phyloP scores from a whole-genome alignment of 495 filamentous ascomycete genomes.

The Trichocladium uniseriatum region DNA sequence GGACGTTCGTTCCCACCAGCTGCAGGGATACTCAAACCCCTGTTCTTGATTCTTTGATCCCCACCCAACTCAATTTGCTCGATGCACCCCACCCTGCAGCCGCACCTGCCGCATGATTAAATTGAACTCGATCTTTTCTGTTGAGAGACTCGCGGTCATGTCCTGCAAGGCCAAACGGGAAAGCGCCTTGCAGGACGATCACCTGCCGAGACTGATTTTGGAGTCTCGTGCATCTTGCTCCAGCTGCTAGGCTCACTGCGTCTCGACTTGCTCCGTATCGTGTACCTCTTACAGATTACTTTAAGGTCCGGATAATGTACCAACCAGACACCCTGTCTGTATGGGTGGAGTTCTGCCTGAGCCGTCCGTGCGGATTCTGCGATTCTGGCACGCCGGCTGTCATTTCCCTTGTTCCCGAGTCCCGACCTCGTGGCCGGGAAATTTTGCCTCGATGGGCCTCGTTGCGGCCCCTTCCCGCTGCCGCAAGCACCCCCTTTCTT shows the following conservation, averaged over 20 bases:
- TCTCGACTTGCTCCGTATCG: too few relatives aligned
- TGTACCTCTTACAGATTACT: too few relatives aligned
- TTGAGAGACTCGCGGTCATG: slow-evolving; percentile 4
- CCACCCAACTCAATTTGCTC: background rate
- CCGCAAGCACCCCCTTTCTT: too few relatives aligned
- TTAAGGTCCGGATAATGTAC: too few relatives aligned
- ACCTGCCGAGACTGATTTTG: background rate
- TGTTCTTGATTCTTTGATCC: too few relatives aligned
- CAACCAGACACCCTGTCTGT: too few relatives aligned
- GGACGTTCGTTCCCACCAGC: too few relatives aligned
- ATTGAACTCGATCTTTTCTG: slow-evolving; percentile 2
- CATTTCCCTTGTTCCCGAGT: slow-evolving; percentile 9
- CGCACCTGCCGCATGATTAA: slow-evolving; percentile 21
- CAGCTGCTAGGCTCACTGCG: too few relatives aligned
- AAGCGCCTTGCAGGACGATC: too few relatives aligned
- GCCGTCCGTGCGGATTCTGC: too few relatives aligned
- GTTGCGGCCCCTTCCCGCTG: slow-evolving; percentile 13
- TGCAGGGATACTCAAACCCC: background rate
- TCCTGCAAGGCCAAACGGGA: background rate
- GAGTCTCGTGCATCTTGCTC: too few relatives aligned
- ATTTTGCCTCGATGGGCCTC: slow-evolving; percentile 20
- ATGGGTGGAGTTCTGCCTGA: too few relatives aligned
- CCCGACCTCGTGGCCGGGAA: slow-evolving; percentile 19
- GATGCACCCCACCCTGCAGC: slow-evolving; percentile 7
- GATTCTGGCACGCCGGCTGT: background rate